Evolutionary conservation across 2,329 filamentous ascomycete species (phyloP).

Genomic region (Knufia fluminis): DNA sequence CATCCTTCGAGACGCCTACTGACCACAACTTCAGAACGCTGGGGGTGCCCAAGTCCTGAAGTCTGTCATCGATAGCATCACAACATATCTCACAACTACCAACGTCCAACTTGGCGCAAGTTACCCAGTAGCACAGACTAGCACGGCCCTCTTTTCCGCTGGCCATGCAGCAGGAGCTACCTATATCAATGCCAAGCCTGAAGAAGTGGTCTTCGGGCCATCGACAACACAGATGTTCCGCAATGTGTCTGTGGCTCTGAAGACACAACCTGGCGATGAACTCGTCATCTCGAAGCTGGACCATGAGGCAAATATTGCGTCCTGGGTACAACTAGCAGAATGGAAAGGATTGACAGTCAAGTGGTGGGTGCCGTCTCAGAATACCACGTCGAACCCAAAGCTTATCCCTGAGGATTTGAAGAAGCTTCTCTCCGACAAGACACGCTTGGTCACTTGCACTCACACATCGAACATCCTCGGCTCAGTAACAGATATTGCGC

Average conservation of each 20-base stretch:
- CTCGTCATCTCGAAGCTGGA: slow-evolving; percentile 63
- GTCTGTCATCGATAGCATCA: slow-evolving; percentile 56
- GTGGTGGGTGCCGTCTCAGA: slow-evolving; percentile 54
- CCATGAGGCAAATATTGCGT: slow-evolving; percentile 67
- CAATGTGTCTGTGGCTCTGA: slow-evolving; percentile 53
- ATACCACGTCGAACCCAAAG: slow-evolving; percentile 50
- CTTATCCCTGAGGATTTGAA: slow-evolving; percentile 50
- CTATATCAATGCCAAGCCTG: slow-evolving; percentile 58
- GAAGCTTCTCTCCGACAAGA: slow-evolving; percentile 51
- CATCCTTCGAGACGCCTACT: neutral
- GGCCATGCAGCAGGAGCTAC: slow-evolving; percentile 58
- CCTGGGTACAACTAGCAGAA: slow-evolving; percentile 61
- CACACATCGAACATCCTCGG: slow-evolving; percentile 67
- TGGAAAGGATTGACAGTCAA: slow-evolving; percentile 53
- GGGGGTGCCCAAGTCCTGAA: slow-evolving; percentile 64
- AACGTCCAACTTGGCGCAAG: slow-evolving; percentile 70
- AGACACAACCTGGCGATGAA: slow-evolving; percentile 51
- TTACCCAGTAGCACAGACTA: slow-evolving; percentile 52
- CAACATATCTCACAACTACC: slow-evolving; percentile 54
- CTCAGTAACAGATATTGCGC: slow-evolving; percentile 47
- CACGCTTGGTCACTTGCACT: slow-evolving; percentile 60
- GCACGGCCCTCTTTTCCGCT: slow-evolving; percentile 50
- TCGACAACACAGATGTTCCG: slow-evolving; percentile 70
- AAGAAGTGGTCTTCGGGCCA: slow-evolving; percentile 63
- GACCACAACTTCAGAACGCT: slow-evolving; percentile 43